Percentiles rank a stretch among this genome's conserved stretches.
These are phyloP conservation scores for Teratosphaeria nubilosa DNA, from an alignment of 2,329 filamentous ascomycete genomes.

Conservation along the genomic window DNA sequence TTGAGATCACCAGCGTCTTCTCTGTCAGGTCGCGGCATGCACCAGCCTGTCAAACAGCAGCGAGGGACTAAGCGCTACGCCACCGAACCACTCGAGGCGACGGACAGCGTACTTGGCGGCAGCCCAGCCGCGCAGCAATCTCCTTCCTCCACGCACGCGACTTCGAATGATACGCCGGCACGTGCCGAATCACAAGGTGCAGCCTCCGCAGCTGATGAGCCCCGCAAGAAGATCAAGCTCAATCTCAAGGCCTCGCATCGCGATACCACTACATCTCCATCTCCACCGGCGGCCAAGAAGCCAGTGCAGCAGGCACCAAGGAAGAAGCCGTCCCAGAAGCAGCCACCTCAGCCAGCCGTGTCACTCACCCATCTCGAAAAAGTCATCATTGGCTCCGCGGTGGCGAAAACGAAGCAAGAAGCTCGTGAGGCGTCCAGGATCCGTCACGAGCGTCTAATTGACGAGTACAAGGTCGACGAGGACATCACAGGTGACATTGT, in stretches of 20 bases:
- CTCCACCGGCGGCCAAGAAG: background rate
- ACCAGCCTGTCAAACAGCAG: constrained; percentile 2
- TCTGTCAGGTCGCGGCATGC: constrained; percentile 4
- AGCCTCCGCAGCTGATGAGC: background rate
- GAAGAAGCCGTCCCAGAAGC: background rate
- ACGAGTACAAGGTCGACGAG: constrained; percentile 1
- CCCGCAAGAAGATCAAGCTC: background rate
- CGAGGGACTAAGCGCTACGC: constrained; percentile 1
- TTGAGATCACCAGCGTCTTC: background rate
- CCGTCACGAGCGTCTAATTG: constrained; percentile 11
- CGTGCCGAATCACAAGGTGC: background rate
- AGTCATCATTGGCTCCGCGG: constrained; percentile 12
- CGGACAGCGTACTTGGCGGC: background rate
- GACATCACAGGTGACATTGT: background rate
- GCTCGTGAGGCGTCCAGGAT: constrained; percentile 10
- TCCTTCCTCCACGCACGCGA: background rate
- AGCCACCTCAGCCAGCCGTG: background rate
- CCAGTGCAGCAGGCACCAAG: background rate
- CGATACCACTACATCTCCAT: background rate
- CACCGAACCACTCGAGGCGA: background rate
- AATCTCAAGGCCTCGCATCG: constrained; percentile 1
- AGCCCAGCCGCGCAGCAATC: background rate
- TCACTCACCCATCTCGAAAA: constrained; percentile 2
- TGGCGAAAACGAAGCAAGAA: constrained; percentile 12
- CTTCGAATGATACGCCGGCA: background rate